Evolutionary conservation across 129 eudicot species (phyloP).

Genomic region (Smallanthus sonchifolius): DNA sequence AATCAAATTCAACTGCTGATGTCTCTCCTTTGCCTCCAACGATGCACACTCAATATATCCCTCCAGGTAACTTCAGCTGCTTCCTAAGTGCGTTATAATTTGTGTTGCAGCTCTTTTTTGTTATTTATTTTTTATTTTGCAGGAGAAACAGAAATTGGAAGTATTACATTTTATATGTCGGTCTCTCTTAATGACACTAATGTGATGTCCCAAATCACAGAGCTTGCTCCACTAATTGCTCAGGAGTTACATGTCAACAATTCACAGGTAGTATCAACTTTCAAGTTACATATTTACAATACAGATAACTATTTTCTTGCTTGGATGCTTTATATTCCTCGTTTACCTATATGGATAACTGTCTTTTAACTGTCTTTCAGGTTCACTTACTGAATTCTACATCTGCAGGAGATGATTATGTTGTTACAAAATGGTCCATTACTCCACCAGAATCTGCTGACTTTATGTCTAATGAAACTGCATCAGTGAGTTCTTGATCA

Average conservation of each 20-base stretch:
- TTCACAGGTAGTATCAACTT: slow-evolving; percentile 65
- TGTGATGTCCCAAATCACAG: slow-evolving; percentile 55
- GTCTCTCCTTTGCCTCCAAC: slow-evolving; percentile 54
- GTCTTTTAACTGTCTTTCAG: slow-evolving; percentile 37
- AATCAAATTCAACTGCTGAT: slow-evolving; percentile 34
- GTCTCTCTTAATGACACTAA: slow-evolving; percentile 40
- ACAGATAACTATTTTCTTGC: background rate
- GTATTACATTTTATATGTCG: slow-evolving; percentile 53
- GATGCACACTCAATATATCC: slow-evolving; percentile 37
- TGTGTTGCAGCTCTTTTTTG: background rate
- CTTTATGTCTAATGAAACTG: slow-evolving; percentile 54
- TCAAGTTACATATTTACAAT: background rate
- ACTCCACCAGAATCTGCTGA: slow-evolving; percentile 51
- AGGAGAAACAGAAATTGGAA: slow-evolving; percentile 60
- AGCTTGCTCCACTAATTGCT: slow-evolving; percentile 52
- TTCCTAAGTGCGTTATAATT: background rate
- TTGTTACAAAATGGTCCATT: slow-evolving; percentile 67
- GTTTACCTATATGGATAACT: background rate
- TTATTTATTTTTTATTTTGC: slow-evolving; percentile 16
- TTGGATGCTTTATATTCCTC: too few relatives aligned
- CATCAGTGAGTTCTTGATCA: slow-evolving; percentile 39
- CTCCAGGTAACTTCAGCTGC: slow-evolving; percentile 43
- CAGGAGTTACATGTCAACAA: slow-evolving; percentile 60
- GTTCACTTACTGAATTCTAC: slow-evolving; percentile 54
- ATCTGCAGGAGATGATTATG: slow-evolving; percentile 50